phyloP scores from a whole-genome alignment of 345 rosid species.

The Lepidium didymum region DNA sequence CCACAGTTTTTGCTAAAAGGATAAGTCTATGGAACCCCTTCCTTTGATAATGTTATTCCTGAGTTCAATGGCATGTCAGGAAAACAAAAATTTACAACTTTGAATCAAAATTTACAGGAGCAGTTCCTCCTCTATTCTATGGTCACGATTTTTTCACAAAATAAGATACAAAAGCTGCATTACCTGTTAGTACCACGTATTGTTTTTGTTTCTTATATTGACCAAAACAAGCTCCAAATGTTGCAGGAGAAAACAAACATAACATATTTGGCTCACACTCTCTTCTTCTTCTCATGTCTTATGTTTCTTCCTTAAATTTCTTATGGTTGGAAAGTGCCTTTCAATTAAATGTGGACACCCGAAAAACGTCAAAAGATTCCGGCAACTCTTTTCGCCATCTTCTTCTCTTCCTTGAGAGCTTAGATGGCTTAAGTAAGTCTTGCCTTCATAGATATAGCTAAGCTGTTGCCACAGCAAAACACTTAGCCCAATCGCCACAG shows the following conservation, averaged over 20 bases:
- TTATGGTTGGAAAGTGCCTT: conserved; percentile 39
- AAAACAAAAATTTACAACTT: conserved; percentile 8
- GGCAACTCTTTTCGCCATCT: conserved; percentile 51
- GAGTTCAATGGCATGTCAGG: not conserved
- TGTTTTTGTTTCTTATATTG: not conserved
- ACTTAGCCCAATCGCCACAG: conserved; percentile 64
- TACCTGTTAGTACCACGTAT: conserved; percentile 17
- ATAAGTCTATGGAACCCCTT: not conserved
- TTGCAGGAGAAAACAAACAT: conserved; percentile 3
- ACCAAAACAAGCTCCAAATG: conserved; percentile 13
- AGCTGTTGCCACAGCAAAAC: conserved; percentile 88
- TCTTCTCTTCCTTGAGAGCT: conserved; percentile 42
- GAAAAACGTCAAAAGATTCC: conserved; percentile 60
- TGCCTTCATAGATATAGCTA: conserved; percentile 64
- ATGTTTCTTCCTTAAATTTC: conserved; percentile 55
- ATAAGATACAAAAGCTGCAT: conserved; percentile 6
- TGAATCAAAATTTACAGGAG: conserved; percentile 14
- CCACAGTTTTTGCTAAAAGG: not conserved
- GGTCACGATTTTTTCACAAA: conserved; percentile 12
- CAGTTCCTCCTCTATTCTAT: conserved; percentile 8
- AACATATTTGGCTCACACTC: not conserved
- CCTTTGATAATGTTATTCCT: not conserved
- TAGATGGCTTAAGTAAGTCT: conserved; percentile 67
- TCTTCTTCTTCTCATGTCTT: conserved; percentile 33
- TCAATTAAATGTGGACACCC: conserved; percentile 52